phyloP scores from a whole-genome alignment of 768 basidiomycete genomes.

The Clavulina sp. region DNA sequence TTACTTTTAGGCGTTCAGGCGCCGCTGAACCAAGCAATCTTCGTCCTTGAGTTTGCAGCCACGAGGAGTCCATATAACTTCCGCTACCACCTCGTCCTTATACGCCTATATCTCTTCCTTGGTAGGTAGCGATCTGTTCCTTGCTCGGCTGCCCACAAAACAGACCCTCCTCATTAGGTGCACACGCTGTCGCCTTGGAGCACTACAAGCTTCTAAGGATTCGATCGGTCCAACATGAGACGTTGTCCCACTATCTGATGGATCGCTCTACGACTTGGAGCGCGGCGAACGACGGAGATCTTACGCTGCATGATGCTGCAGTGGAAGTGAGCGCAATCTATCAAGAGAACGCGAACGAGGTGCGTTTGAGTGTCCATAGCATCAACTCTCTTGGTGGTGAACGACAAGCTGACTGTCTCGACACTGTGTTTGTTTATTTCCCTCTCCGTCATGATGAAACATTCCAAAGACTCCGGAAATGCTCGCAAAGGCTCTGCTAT shows the following conservation, averaged over 20 bases:
- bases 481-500: slow-evolving; percentile 55
- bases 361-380: slow-evolving; percentile 18
- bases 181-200: slow-evolving; percentile 51
- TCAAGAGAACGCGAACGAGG: slow-evolving; percentile 62
- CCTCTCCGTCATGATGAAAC: too few relatives aligned
- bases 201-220: slow-evolving; percentile 64
- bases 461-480: slow-evolving; percentile 52
- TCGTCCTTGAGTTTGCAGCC: slow-evolving; percentile 54
- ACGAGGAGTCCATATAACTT: slow-evolving; percentile 63
- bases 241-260: slow-evolving; percentile 67
- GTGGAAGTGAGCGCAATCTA: slow-evolving; percentile 70
- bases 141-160: neutral
- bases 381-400: slow-evolving; percentile 1
- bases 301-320: slow-evolving; percentile 59
- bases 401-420: slow-evolving; percentile 9
- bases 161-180: slow-evolving; percentile 29
- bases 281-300: slow-evolving; percentile 52
- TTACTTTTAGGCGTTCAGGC: slow-evolving; percentile 25
- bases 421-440: neutral
- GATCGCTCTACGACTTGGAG: slow-evolving; percentile 68
- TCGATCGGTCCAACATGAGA: slow-evolving; percentile 80
- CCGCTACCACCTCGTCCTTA: slow-evolving; percentile 54
- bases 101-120: slow-evolving; percentile 67
- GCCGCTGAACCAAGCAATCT: slow-evolving; percentile 44
- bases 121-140: slow-evolving; percentile 27